phyloP scores from a whole-genome alignment of 2,329 filamentous ascomycete species.

The Verticillium tricorpus region DNA sequence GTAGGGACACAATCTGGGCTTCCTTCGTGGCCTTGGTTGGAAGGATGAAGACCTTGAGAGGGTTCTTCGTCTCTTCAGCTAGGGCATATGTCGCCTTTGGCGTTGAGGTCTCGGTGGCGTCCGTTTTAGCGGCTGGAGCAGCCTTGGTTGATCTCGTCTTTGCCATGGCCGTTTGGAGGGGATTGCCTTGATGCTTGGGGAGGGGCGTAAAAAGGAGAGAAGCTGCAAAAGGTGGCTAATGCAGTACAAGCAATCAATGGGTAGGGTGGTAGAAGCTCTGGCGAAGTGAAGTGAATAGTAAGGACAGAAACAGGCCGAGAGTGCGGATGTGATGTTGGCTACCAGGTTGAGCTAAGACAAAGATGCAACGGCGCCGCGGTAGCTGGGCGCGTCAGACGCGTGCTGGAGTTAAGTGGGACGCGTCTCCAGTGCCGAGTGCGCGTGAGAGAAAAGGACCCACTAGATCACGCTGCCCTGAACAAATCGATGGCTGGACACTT shows the following conservation, averaged over 20 bases:
- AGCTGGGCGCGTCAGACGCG: not conserved
- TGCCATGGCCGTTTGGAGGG: conserved; percentile 33
- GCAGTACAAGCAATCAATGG: too few species aligned
- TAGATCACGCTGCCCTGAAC: not conserved
- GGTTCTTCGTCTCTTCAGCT: conserved; percentile 31
- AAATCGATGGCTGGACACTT: not conserved
- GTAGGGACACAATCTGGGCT: conserved; percentile 55
- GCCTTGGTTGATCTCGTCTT: conserved; percentile 42
- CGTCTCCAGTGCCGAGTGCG: not conserved
- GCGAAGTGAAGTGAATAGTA: not conserved
- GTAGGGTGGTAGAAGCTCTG: not conserved
- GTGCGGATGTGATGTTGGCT: not conserved
- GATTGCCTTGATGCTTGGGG: not conserved
- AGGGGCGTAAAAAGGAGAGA: too few species aligned
- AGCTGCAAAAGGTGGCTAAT: not conserved
- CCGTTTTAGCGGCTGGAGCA: conserved; percentile 25
- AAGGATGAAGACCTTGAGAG: conserved; percentile 56
- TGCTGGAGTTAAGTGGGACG: not conserved
- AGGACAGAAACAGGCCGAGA: not conserved
- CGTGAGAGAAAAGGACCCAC: not conserved
- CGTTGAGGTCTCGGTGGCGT: conserved; percentile 18
- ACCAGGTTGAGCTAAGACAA: too few species aligned
- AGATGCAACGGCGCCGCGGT: too few species aligned
- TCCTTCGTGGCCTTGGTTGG: conserved; percentile 49
- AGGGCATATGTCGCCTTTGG: conserved; percentile 34